phyloP scores from a whole-genome alignment of 805 yeast species.

The Metschnikowia koreensis region DNA sequence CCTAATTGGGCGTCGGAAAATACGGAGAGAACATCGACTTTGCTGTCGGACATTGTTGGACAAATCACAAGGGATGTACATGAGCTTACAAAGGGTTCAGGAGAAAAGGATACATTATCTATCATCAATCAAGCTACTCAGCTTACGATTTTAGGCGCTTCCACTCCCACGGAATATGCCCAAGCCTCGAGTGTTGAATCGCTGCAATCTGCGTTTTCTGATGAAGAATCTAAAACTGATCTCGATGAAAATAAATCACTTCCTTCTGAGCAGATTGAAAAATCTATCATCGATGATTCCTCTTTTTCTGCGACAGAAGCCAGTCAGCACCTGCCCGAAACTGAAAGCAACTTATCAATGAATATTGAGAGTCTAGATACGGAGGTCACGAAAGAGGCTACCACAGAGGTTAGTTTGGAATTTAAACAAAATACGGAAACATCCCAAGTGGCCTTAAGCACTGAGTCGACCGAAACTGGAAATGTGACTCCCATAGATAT shows the following conservation, averaged over 20 bases:
- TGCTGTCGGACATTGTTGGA: constrained; percentile 9
- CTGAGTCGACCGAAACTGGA: too few relatives aligned
- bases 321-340: neutral
- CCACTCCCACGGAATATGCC: neutral
- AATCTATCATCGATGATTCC: neutral
- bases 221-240: neutral
- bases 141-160: neutral
- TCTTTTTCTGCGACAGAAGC: neutral
- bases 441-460: too few relatives aligned
- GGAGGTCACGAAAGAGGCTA: too few relatives aligned
- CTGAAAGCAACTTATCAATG: neutral
- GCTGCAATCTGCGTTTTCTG: neutral
- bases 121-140: constrained; percentile 14
- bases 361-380: too few relatives aligned
- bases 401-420: too few relatives aligned
- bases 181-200: neutral
- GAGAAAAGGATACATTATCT: constrained; percentile 12
- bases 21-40: constrained; percentile 7
- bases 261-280: neutral
- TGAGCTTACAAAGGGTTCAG: constrained; percentile 7
- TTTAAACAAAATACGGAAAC: too few relatives aligned
- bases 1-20: constrained; percentile 7
- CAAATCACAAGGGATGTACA: constrained; percentile 12
- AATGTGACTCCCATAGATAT: too few relatives aligned
- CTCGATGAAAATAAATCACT: neutral